Conservation (phyloP, 192 early-diverging fungal genomes). For the Backusella parvicylindrica region DNA sequence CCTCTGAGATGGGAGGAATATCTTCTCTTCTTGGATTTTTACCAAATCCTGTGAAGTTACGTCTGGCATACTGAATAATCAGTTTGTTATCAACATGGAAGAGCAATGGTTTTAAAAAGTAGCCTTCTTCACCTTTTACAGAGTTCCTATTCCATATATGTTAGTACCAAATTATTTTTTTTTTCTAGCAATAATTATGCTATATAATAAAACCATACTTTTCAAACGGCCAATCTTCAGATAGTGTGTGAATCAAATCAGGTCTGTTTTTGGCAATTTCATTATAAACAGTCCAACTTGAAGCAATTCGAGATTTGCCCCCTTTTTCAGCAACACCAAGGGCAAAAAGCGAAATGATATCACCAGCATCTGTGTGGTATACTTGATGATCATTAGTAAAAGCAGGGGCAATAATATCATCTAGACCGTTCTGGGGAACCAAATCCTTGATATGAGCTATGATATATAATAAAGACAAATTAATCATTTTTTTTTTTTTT, state of each 20-base stretch:
- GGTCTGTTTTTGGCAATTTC: slow-evolving; percentile 19
- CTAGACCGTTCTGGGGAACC: slow-evolving; percentile 13
- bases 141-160: not conserved
- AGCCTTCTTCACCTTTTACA: not conserved
- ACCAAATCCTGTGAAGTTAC: slow-evolving; percentile 28
- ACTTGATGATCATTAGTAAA: slow-evolving; percentile 32
- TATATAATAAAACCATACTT: slow-evolving; percentile 8
- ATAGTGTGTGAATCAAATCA: slow-evolving; percentile 25
- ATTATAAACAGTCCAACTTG: slow-evolving; percentile 30
- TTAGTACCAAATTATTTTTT: not conserved
- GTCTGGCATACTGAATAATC: slow-evolving; percentile 28
- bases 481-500: not conserved
- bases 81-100: slow-evolving; percentile 18
- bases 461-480: not conserved
- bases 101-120: slow-evolving; percentile 14
- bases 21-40: slow-evolving; percentile 24
- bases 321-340: slow-evolving; percentile 26
- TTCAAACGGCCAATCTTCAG: slow-evolving; percentile 19
- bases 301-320: slow-evolving; percentile 24
- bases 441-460: slow-evolving; percentile 28
- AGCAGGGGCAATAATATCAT: slow-evolving; percentile 25
- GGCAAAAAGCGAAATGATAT: slow-evolving; percentile 27
- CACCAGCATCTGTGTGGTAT: slow-evolving; percentile 28
- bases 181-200: not conserved
- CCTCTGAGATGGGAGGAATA: slow-evolving; percentile 24